Evolutionary conservation across 2,329 filamentous ascomycete species (phyloP).

Genomic region (Trichothecium roseum): DNA sequence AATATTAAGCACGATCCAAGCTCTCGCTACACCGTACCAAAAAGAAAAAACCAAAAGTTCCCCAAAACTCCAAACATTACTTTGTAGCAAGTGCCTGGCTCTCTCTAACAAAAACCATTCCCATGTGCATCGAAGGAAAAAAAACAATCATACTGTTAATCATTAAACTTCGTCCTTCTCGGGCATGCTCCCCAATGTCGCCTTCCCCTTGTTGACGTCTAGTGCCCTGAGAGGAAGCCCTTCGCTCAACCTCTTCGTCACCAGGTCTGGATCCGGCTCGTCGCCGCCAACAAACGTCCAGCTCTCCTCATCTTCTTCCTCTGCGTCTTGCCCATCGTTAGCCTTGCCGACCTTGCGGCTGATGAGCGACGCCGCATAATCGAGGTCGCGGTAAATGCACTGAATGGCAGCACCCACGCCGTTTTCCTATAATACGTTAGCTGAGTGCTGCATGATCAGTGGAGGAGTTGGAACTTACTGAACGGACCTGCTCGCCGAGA

Average conservation of each 20-base stretch:
- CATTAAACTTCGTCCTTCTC: no score
- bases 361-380: constrained; percentile 80
- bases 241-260: constrained; percentile 29
- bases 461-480: constrained; percentile 40
- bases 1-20: no score
- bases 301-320: constrained; percentile 62
- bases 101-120: no score
- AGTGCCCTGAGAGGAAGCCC: constrained; percentile 10
- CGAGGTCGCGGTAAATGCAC: constrained; percentile 86
- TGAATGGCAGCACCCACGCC: constrained; percentile 88
- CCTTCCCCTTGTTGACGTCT: neutral
- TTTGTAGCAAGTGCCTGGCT: no score
- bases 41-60: no score
- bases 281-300: constrained; percentile 78
- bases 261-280: constrained; percentile 32
- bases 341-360: constrained; percentile 48
- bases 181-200: no score
- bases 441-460: neutral
- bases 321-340: constrained; percentile 29
- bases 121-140: no score
- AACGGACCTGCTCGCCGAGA: constrained; percentile 78
- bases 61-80: no score
- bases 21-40: no score
- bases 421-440: constrained; percentile 53
- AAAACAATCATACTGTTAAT: no score